Conservation (phyloP, 2,329 filamentous ascomycete species). For the Aspergillus quadricinctus region DNA sequence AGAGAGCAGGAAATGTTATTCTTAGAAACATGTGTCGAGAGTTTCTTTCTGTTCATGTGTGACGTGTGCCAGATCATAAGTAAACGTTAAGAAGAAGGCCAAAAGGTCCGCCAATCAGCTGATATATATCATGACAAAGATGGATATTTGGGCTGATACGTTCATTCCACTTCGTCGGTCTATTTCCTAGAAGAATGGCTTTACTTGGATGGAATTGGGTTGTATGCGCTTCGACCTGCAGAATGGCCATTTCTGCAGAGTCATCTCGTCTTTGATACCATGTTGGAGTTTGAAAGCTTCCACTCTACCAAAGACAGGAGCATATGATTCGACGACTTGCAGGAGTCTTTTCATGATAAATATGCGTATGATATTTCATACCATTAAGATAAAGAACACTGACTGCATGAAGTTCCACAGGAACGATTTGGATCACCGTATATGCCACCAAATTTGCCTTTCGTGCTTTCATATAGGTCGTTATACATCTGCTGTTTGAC, state of each 20-base stretch:
- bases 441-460: neutral
- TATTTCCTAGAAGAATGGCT: too few species aligned
- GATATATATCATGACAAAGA: neutral
- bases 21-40: neutral
- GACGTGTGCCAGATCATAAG: neutral
- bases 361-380: too few species aligned
- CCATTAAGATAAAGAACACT: neutral
- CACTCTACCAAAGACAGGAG: too few species aligned
- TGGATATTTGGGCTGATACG: neutral
- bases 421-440: neutral
- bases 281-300: too few species aligned
- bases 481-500: neutral
- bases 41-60: neutral
- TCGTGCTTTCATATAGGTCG: neutral
- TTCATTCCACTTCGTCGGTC: too few species aligned
- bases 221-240: neutral
- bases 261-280: too few species aligned
- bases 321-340: too few species aligned
- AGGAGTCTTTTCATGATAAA: too few species aligned
- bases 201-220: too few species aligned
- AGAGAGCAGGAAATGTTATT: neutral
- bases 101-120: neutral
- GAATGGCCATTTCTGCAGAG: too few species aligned
- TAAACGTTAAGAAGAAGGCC: neutral
- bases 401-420: neutral